Base-by-base conservation (phyloP, 352 stramenopile species). In the Pythium guiyangense region DNA sequence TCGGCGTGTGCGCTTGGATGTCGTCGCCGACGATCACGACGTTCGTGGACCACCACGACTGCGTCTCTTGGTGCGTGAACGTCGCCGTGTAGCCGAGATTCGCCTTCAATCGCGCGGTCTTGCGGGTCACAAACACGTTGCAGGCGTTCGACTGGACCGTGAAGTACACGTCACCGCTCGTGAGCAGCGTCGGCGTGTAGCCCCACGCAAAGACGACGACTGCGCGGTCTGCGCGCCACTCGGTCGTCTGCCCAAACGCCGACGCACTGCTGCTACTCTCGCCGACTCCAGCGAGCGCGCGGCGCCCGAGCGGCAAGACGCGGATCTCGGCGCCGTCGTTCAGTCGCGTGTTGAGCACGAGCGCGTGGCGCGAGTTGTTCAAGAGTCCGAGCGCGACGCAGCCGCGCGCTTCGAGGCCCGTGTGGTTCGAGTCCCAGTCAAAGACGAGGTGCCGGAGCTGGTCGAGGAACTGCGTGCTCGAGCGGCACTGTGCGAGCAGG, bases 401-500 rank as follows among this genome's bases (percentile, higher is more conserved):
- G 8, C 77, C 82, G 44, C 84, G 79, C 9, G 84, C 84, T 40
- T 88, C 84, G 0, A 94, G 63, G 0, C 84, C 84, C 2, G 78
- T 92, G 58, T 94, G 85, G 62, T 94, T 92, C 40, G 79, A 82
- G 52, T 94, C 82, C 82, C 84, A 93, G 53, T 93, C 83, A 56
- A 84, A 94, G 4, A 93, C 82, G 10, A 94, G 63, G 47, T 94
- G 85, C 12, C 80, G 71, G 31, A 91, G 59, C 49, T 90, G 74
- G 18, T 75, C 65, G 46, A 88, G 46, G 47, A 91, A 88, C 47
- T 88, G 63, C 0, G 71, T 61, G 35, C 66, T 77, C 9, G 68
- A 90, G 34, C 51, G 58, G 40, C 74, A 88, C 43, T 73, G 57
- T 4, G 62, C 43, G 3, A 94, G 49, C 25, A 72, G 65, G 35